Percentiles rank a stretch among this genome's conserved stretches.
Conservation (phyloP, 306 rosid species). For the Boehmeria nivea region DNA sequence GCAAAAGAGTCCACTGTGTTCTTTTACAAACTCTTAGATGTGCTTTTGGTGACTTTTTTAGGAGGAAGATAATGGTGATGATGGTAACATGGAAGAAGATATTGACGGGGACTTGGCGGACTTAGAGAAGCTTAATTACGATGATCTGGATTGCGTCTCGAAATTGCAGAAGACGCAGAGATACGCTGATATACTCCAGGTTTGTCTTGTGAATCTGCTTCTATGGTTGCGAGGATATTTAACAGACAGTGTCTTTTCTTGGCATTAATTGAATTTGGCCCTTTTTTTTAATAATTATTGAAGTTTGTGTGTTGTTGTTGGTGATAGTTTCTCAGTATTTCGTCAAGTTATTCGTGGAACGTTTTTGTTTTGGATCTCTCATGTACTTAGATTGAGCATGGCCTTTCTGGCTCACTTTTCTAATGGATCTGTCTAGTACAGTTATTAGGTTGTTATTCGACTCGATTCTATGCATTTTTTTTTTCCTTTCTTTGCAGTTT, state of each 20-base stretch:
- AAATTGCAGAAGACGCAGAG: constrained; percentile 88
- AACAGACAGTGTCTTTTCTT: background rate
- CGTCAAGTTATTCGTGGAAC: background rate
- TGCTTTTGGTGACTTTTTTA: constrained; percentile 13
- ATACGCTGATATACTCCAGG: constrained; percentile 72
- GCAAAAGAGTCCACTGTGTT: background rate
- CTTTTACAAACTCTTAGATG: background rate
- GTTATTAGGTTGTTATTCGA: constrained; percentile 12
- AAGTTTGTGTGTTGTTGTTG: background rate
- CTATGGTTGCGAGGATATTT: background rate
- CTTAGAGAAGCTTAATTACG: constrained; percentile 77
- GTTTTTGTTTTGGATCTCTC: constrained; percentile 2
- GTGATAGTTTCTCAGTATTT: background rate
- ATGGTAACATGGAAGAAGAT: constrained; percentile 82
- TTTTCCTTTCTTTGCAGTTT: constrained; percentile 1
- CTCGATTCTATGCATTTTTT: background rate
- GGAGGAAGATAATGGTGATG: constrained; percentile 61
- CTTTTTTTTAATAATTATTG: background rate
- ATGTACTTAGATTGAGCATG: too few species aligned
- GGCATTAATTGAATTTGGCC: too few species aligned
- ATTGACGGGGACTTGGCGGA: constrained; percentile 86
- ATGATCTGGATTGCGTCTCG: constrained; percentile 90
- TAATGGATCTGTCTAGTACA: too few species aligned
- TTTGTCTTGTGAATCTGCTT: constrained; percentile 17
- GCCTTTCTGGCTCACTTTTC: too few species aligned